A percentile compares a stretch with the other conserved stretches of the same genome.
Conservation (phyloP, 2,329 filamentous ascomycete species). For the Exophiala sp. region DNA sequence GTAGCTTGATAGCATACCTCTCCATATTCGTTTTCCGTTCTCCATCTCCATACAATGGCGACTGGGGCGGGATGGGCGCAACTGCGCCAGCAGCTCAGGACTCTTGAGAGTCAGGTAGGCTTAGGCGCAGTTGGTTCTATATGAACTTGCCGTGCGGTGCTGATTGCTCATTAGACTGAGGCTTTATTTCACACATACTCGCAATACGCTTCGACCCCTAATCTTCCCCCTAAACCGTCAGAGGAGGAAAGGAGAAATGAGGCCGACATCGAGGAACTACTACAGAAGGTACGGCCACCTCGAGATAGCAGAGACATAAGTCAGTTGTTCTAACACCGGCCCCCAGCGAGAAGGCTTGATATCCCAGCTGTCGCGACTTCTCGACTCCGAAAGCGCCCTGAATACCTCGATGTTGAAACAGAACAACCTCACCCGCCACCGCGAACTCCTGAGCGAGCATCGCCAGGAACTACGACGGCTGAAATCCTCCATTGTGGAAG, state of each 20-base stretch:
- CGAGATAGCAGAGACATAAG: not conserved
- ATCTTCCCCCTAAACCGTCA: slow-evolving; percentile 73
- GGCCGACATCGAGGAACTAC: slow-evolving; percentile 71
- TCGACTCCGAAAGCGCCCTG: slow-evolving; percentile 84
- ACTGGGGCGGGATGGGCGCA: slow-evolving; percentile 78
- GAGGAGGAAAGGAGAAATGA: slow-evolving; percentile 79
- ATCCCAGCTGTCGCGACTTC: slow-evolving; percentile 73
- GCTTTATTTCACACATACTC: slow-evolving; percentile 66
- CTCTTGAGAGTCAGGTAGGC: slow-evolving; percentile 81
- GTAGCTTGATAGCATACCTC: not conserved
- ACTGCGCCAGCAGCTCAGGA: slow-evolving; percentile 83
- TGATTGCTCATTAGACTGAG: slow-evolving; percentile 86
- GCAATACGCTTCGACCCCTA: slow-evolving; percentile 75
- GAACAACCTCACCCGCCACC: slow-evolving; percentile 86
- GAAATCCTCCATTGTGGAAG: slow-evolving; percentile 64
- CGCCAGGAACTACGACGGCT: slow-evolving; percentile 73
- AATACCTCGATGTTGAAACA: slow-evolving; percentile 93
- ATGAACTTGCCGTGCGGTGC: too few species aligned
- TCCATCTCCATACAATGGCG: slow-evolving; percentile 29
- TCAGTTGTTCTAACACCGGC: not conserved
- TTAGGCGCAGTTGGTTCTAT: too few species aligned
- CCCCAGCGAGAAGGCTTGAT: slow-evolving; percentile 73
- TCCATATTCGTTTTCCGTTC: not conserved
- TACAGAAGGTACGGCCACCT: slow-evolving; percentile 62
- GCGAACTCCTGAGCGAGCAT: slow-evolving; percentile 83